Base-by-base conservation (phyloP, 2,329 filamentous ascomycete genomes). In the Fusarium cyanostomum region DNA sequence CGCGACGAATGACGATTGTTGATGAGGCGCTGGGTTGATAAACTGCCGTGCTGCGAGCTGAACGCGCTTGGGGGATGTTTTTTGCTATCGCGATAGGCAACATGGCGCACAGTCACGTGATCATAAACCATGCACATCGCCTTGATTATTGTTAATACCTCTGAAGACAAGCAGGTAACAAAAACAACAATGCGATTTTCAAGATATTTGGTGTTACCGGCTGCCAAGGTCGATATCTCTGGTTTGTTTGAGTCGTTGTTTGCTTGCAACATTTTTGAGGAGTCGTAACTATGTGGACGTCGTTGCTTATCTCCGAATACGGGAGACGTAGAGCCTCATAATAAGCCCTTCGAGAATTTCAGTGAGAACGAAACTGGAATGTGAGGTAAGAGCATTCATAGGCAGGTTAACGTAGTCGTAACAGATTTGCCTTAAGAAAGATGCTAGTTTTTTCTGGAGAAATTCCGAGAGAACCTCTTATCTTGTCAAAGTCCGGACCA, bases 11-110 rank as follows among this genome's bases (percentile, higher is more conserved):
- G 50, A 51, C 35, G 52, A 44, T 54, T 60, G 42, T 66, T 64
- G 50, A 54, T 65, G 38, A 28, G 39, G 44, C 57, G 58, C 51
- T 54, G 43, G 44, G 46, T 60, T 62, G 43, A 52, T 48, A 58
- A 59, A 56, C 53, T 69, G 41, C 52, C 56, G 43, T 59, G 59
- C 41, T 61, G 24, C 34, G 11, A 52, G 35, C 37, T 60, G 49
- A 54, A 71, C 69, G 69, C 69, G 69, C 56, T 57, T 64, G 48
- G 65, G 56, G 65, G 53, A 53, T 58, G 65, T 68, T 69, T 72
- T 69, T 71, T 69, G 66, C 69, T 71, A 71, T 71, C 69, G 64
- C 64, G 68, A 66, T 53, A 58, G 62, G 63, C 53, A 62, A 64
- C 56, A 39, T 33, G 16, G 46, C 56, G 69, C 66, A 45, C 7